Base-by-base conservation (phyloP, 2,329 filamentous ascomycete species). In the Venturia asperata region DNA sequence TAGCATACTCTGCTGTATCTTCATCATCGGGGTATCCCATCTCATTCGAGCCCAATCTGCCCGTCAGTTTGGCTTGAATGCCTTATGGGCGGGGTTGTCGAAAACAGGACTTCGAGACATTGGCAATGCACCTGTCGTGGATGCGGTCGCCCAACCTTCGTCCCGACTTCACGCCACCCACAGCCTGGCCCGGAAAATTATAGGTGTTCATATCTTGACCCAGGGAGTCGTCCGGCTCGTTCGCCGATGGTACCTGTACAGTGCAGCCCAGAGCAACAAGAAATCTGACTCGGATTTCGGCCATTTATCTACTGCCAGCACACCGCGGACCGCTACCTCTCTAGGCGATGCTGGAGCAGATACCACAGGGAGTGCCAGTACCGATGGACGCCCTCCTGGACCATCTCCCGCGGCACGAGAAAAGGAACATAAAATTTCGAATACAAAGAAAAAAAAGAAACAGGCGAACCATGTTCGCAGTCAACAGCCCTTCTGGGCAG, bases 401-500 rank as follows among this genome's bases (percentile, higher is more conserved):
- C 78, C 77, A 72, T 76, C 83, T 73, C 79, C 82, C 34, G 77
- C 79, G 64, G 70, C 78, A 65, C 85, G 79, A 76, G 82, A 83
- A 75, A 85, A 78, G 76, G 73, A 84, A 78, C 47, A 52, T 52
- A 79, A 86, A 73, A 79, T 77, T 69, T 75, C 61, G 64, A 85
- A 83, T 68, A 95, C 30, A n/a, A 61, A 94, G 78, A 94, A 91
- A 79, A 89, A 90, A 78, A 86, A 89, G 78, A 93, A 94, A 78
- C 91, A 96, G 77, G 93, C 90, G 73, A 92, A 91, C 66, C 90
- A 94, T 76, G 91, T 96, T 70, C 84, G 92, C 75, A 90, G 91
- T 74, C 87, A 91, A 73, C 92, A 97, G 78, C 92, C 92, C 61
- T 85, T 97, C 69, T 97, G 92, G 92, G 91, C 92, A 68, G 92